A percentile compares a stretch with the other conserved stretches of the same genome.
Conservation (phyloP, 192 early-diverging fungal species). For the Ambispora gerdemannii region DNA sequence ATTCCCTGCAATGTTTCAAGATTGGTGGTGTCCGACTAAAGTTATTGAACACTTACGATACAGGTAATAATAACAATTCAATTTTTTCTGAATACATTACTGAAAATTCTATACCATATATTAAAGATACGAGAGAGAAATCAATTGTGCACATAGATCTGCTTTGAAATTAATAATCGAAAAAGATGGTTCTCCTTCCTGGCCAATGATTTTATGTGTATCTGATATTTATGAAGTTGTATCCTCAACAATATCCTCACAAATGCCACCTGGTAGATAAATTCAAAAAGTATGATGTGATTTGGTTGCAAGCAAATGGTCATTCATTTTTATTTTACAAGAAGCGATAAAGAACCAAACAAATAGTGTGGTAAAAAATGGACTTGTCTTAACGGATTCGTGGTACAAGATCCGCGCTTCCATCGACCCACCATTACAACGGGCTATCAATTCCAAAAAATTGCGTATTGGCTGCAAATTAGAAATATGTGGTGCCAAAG, state of each 20-base stretch:
- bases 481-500: constrained; percentile 58
- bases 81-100: background rate
- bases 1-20: constrained; percentile 39
- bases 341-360: background rate
- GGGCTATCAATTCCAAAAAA: constrained; percentile 35
- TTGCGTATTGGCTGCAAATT: constrained; percentile 59
- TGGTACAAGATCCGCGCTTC: constrained; percentile 59
- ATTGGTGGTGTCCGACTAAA: constrained; percentile 42
- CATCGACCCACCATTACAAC: constrained; percentile 47
- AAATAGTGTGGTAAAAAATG: background rate
- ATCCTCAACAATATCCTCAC: background rate
- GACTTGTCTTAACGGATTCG: constrained; percentile 59
- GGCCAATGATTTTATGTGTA: constrained; percentile 58
- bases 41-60: constrained; percentile 52
- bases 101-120: background rate
- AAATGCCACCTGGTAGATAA: background rate
- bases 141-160: constrained; percentile 54
- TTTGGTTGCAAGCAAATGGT: background rate
- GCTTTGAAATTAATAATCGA: constrained; percentile 62
- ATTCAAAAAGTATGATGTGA: background rate
- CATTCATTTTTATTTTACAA: background rate
- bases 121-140: constrained; percentile 62
- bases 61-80: constrained; percentile 34
- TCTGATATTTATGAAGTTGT: constrained; percentile 42
- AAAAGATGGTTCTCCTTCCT: constrained; percentile 47